A percentile compares a stretch with the other conserved stretches of the same genome.
Evolutionary conservation across 2,329 filamentous ascomycete species (phyloP).

Genomic region (Parafenestella ontariensis): DNA sequence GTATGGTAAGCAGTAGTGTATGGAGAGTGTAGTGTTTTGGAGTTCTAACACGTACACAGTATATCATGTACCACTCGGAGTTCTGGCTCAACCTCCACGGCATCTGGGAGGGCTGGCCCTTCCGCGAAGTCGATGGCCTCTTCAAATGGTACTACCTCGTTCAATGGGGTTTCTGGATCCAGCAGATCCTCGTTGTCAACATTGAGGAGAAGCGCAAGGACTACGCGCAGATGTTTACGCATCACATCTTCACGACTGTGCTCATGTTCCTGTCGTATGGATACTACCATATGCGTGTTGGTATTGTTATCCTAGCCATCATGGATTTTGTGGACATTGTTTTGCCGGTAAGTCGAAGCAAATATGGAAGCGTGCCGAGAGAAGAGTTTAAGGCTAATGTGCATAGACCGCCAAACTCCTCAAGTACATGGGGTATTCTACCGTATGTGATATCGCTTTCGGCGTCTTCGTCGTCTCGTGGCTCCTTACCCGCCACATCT

Average conservation of each 20-base stretch:
- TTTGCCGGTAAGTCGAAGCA: constrained; percentile 67
- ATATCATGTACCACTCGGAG: constrained; percentile 77
- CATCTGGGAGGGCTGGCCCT: constrained; percentile 86
- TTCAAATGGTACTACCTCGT: constrained; percentile 90
- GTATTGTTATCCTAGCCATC: constrained; percentile 84
- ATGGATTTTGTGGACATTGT: constrained; percentile 95
- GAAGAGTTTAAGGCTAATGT: constrained; percentile 12
- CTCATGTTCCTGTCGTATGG: constrained; percentile 84
- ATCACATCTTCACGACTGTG: constrained; percentile 87
- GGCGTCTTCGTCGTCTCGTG: constrained; percentile 85
- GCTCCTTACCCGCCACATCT: constrained; percentile 81
- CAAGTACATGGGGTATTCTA: constrained; percentile 83
- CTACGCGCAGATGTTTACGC: constrained; percentile 92
- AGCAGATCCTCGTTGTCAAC: constrained; percentile 92
- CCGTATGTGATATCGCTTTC: constrained; percentile 81
- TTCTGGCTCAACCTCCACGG: constrained; percentile 79
- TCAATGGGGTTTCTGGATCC: constrained; percentile 91
- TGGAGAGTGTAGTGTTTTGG: neutral
- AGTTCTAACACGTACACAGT: constrained; percentile 59
- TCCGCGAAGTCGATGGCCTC: constrained; percentile 73
- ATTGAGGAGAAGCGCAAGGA: constrained; percentile 95
- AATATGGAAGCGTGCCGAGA: neutral
- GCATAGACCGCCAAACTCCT: constrained; percentile 83
- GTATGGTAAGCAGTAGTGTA: constrained; percentile 67
- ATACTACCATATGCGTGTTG: constrained; percentile 86